These are phyloP conservation scores for Phialocephala subalpina DNA, from an alignment of 2,329 filamentous ascomycete genomes.

Conservation along the genomic window DNA sequence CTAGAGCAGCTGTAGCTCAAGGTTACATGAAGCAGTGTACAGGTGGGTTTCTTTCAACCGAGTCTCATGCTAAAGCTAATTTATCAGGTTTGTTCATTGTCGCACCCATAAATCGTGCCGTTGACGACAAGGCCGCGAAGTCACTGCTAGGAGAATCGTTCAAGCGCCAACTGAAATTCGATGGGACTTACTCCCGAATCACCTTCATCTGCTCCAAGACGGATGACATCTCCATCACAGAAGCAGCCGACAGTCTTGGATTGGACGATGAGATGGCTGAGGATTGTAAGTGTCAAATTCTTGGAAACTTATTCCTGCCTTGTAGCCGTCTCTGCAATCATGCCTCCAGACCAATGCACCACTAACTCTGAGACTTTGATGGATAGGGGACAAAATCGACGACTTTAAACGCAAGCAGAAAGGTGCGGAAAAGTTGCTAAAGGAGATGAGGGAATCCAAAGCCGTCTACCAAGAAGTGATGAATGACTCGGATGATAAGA, in stretches of 20 bases:
- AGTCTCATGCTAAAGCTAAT: background rate
- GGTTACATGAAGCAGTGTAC: conserved; percentile 67
- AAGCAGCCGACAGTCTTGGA: conserved; percentile 47
- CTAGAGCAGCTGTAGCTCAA: conserved; percentile 54
- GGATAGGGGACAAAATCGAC: conserved; percentile 39
- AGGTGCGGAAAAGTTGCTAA: conserved; percentile 35
- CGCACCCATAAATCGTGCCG: conserved; percentile 66
- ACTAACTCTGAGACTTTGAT: too few species aligned
- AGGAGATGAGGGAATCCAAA: conserved; percentile 45
- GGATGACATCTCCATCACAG: conserved; percentile 61
- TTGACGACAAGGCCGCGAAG: conserved; percentile 66
- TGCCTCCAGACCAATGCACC: too few species aligned
- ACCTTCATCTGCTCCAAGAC: conserved; percentile 71
- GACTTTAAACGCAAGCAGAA: conserved; percentile 28
- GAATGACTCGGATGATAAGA: conserved; percentile 49
- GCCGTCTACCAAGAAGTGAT: conserved; percentile 44
- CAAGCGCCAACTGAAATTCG: conserved; percentile 66
- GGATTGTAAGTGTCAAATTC: conserved; percentile 49
- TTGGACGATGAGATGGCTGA: conserved; percentile 46
- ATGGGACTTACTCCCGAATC: conserved; percentile 59
- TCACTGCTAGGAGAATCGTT: conserved; percentile 63
- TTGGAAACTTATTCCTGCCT: too few species aligned
- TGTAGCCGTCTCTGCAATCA: too few species aligned
- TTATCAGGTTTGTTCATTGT: conserved; percentile 62
- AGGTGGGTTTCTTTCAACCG: background rate